Evolutionary conservation across 139 green algal species (phyloP).

Genomic region (Tetradesmus obliquus): DNA sequence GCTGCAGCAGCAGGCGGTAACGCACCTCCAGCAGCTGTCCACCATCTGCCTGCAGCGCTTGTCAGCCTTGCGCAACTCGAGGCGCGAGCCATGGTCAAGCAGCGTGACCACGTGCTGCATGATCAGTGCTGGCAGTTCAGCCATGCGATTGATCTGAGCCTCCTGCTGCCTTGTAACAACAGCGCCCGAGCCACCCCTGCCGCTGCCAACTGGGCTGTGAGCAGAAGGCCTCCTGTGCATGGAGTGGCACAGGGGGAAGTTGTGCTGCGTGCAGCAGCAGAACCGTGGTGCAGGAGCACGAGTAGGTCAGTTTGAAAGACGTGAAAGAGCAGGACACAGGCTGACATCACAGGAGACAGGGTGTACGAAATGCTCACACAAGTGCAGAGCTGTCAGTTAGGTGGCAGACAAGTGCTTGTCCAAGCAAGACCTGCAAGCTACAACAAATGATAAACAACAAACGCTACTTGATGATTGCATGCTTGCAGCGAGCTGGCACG

Average conservation of each 20-base stretch:
- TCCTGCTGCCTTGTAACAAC: not conserved
- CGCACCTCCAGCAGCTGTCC: conserved; percentile 21
- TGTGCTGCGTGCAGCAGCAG: not conserved
- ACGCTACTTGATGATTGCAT: not conserved
- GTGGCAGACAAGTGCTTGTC: not conserved
- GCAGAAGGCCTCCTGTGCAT: not conserved
- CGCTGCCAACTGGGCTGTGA: not conserved
- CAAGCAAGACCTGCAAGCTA: not conserved
- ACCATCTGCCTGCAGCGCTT: conserved; percentile 14
- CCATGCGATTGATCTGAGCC: not conserved
- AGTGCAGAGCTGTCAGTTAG: too few species aligned
- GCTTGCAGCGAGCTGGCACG: not conserved
- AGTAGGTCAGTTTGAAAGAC: not conserved
- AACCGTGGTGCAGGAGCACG: not conserved
- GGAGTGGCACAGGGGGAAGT: not conserved
- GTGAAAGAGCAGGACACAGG: not conserved
- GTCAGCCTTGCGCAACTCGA: conserved; percentile 30
- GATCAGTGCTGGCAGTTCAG: conserved; percentile 16
- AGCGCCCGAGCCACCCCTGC: not conserved
- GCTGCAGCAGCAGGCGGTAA: not conserved
- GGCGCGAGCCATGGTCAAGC: conserved; percentile 12
- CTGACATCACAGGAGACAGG: not conserved
- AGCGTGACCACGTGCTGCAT: not conserved
- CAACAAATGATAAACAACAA: not conserved
- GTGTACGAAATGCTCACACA: not conserved